These are phyloP conservation scores for Ogataea paradorogensis DNA, from an alignment of 805 yeast genomes.

Conservation along the genomic window DNA sequence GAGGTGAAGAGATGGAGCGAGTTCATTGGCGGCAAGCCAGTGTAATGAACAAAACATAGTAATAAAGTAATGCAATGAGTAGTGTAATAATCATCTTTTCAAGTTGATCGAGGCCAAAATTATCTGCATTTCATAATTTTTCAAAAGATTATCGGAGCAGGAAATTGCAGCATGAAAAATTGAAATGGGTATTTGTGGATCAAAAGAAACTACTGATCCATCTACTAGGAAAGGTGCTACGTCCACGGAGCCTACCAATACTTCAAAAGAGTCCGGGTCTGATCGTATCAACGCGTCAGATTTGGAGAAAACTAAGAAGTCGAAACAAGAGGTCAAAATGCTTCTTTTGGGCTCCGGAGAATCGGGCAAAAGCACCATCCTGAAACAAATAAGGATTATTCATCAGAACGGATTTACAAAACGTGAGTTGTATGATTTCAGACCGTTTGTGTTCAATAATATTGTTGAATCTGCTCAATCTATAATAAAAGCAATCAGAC, in stretches of 20 bases:
- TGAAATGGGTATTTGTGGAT: constrained; percentile 30
- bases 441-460: constrained; percentile 76
- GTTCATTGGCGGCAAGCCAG: constrained; percentile 91
- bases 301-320: constrained; percentile 8
- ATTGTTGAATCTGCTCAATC: constrained; percentile 73
- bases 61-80: constrained; percentile 4
- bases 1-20: constrained; percentile 98
- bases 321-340: constrained; percentile 60
- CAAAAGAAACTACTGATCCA: constrained; percentile 20
- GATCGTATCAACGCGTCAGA: constrained; percentile 1
- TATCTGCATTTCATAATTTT: no score
- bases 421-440: constrained; percentile 70
- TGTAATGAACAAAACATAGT: constrained; percentile 28
- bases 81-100: neutral
- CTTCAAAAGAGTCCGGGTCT: neutral
- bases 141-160: no score
- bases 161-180: constrained; percentile 3
- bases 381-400: constrained; percentile 77
- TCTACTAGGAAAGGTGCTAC: neutral
- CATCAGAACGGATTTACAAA: constrained; percentile 69
- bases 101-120: no score
- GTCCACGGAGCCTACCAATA: neutral
- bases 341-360: constrained; percentile 86
- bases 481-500: constrained; percentile 62
- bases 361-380: constrained; percentile 75